phyloP scores from a whole-genome alignment of 768 basidiomycete species.

The Russula sp. region DNA sequence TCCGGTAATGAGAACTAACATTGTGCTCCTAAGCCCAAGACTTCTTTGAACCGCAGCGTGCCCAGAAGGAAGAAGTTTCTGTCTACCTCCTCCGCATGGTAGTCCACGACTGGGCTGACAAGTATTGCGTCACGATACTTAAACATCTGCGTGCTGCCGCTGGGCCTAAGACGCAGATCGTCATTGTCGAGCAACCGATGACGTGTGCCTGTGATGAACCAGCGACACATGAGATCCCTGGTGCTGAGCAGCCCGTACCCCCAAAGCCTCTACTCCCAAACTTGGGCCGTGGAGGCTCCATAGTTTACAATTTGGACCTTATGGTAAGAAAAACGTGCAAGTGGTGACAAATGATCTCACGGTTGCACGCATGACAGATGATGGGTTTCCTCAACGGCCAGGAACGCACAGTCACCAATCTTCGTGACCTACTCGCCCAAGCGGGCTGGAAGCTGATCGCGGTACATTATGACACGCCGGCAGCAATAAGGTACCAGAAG shows the following conservation, averaged over 20 bases:
- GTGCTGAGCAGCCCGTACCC: constrained; percentile 15
- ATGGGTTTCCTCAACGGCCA: background rate
- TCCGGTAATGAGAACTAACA: background rate
- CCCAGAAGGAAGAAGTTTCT: constrained; percentile 27
- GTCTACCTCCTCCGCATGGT: constrained; percentile 30
- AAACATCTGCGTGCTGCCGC: constrained; percentile 26
- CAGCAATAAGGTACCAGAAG: background rate
- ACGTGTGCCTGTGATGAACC: constrained; percentile 26
- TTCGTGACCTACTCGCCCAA: background rate
- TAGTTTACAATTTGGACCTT: constrained; percentile 23
- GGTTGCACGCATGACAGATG: background rate
- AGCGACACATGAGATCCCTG: constrained; percentile 15
- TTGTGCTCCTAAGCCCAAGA: constrained; percentile 16
- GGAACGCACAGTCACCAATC: constrained; percentile 4
- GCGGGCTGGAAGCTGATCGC: background rate
- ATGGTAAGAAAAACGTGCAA: constrained; percentile 11
- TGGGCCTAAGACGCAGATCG: constrained; percentile 26
- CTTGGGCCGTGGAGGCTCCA: constrained; percentile 19
- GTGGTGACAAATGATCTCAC: background rate
- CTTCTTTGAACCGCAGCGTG: constrained; percentile 29
- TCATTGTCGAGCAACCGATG: constrained; percentile 28
- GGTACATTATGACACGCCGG: background rate
- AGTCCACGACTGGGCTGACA: constrained; percentile 34
- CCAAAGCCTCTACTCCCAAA: constrained; percentile 28
- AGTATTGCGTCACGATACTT: constrained; percentile 29